These are phyloP conservation scores for Pachyrhizus erosus DNA, from an alignment of 306 rosid genomes.

Conservation along the genomic window DNA sequence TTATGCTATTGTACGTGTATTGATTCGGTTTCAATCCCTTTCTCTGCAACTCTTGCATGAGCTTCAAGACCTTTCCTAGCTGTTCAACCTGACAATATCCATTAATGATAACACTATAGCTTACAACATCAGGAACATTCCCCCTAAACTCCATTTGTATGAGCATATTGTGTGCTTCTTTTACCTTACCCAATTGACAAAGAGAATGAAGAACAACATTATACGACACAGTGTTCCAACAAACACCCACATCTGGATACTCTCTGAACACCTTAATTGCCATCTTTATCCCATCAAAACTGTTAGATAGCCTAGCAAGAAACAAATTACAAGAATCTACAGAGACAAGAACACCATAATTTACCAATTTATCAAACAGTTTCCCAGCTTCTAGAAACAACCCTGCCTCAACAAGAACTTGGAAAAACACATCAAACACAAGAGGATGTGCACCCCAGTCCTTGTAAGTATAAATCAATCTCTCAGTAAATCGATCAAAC, in stretches of 20 bases:
- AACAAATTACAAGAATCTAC: slow-evolving; percentile 82
- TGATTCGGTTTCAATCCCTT: slow-evolving; percentile 68
- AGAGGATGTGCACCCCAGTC: slow-evolving; percentile 81
- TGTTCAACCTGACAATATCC: slow-evolving; percentile 70
- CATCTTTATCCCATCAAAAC: slow-evolving; percentile 51
- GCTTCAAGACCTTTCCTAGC: slow-evolving; percentile 69
- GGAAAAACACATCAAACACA: slow-evolving; percentile 78
- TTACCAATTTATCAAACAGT: slow-evolving; percentile 64
- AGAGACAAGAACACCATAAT: slow-evolving; percentile 67
- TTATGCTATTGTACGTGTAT: slow-evolving; percentile 67
- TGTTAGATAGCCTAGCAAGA: slow-evolving; percentile 57
- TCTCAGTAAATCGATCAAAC: slow-evolving; percentile 57
- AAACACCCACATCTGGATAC: slow-evolving; percentile 67
- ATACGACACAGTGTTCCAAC: slow-evolving; percentile 74
- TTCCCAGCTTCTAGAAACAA: slow-evolving; percentile 65
- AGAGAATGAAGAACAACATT: slow-evolving; percentile 70
- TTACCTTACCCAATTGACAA: slow-evolving; percentile 70
- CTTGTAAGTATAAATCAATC: slow-evolving; percentile 81
- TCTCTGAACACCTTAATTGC: slow-evolving; percentile 64
- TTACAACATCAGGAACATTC: slow-evolving; percentile 71
- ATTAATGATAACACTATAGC: slow-evolving; percentile 75
- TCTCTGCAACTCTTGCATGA: slow-evolving; percentile 69
- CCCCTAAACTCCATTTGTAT: slow-evolving; percentile 76
- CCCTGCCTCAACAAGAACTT: slow-evolving; percentile 77
- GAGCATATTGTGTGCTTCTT: slow-evolving; percentile 76